Conservation (phyloP, 768 basidiomycete genomes). For the Chlorophyllum brunneum region DNA sequence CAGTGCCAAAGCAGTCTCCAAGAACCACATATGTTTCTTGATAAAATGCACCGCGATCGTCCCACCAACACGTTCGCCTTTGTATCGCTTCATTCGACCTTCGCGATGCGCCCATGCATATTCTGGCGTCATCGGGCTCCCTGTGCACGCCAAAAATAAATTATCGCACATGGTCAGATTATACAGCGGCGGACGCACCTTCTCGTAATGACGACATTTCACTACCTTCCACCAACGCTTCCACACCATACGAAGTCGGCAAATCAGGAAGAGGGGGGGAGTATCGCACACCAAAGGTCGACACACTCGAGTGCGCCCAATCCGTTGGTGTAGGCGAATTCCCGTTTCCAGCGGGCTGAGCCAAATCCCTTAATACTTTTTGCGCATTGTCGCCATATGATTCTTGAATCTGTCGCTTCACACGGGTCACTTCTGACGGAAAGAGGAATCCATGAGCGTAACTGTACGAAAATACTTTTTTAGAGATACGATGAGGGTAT, state of each 20-base stretch:
- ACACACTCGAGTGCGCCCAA: conserved; percentile 82
- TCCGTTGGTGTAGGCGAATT: conserved; percentile 45
- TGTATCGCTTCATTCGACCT: conserved; percentile 61
- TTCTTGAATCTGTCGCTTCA: conserved; percentile 49
- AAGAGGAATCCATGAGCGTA: conserved; percentile 95
- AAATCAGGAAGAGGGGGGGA: conserved; percentile 63
- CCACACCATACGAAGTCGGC: conserved; percentile 67
- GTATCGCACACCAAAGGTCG: conserved; percentile 79
- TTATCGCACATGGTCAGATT: too few relatives aligned
- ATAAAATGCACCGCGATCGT: conserved; percentile 96
- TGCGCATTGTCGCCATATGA: conserved; percentile 45
- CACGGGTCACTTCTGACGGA: conserved; percentile 78
- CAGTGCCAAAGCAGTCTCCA: conserved; percentile 88
- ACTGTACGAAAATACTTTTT: conserved; percentile 31
- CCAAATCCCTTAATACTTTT: conserved; percentile 24
- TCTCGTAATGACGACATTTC: conserved; percentile 71
- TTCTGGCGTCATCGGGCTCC: conserved; percentile 52
- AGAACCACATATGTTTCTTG: conserved; percentile 95
- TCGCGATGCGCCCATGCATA: conserved; percentile 74
- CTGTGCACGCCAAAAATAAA: too few relatives aligned
- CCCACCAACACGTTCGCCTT: conserved; percentile 75
- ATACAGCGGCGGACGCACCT: conserved; percentile 47
- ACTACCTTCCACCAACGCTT: conserved; percentile 92
- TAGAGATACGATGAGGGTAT: neutral
- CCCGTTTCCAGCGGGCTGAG: conserved; percentile 23